phyloP scores from a whole-genome alignment of 306 rosid species.

The Pyrus pyrifolia region DNA sequence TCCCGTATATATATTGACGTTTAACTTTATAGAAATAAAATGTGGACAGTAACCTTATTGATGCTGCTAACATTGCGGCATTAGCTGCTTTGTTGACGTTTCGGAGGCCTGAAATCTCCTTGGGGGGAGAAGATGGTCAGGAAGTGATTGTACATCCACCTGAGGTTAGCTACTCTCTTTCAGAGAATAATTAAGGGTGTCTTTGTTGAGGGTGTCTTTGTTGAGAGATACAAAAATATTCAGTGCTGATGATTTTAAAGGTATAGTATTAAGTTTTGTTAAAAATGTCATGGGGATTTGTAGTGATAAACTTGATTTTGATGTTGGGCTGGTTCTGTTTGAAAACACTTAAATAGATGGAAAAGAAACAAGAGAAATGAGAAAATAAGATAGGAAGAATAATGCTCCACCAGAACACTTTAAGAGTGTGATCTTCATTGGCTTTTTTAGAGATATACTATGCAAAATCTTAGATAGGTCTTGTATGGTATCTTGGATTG shows the following conservation, averaged over 20 bases:
- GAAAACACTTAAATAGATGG: not conserved
- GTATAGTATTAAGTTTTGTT: not conserved
- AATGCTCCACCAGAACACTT: not conserved
- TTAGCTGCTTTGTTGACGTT: conserved; percentile 73
- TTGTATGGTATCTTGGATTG: no score
- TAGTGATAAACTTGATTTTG: not conserved
- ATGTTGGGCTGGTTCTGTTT: not conserved
- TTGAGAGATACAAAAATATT: not conserved
- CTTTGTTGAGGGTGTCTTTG: not conserved
- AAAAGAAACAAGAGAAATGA: not conserved
- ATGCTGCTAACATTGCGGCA: conserved; percentile 88
- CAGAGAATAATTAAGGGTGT: not conserved
- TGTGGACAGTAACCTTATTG: conserved; percentile 62
- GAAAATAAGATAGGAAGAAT: not conserved
- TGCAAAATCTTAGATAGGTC: not conserved
- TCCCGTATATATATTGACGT: not conserved
- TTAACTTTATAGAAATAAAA: not conserved
- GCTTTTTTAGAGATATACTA: not conserved
- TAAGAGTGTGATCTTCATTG: not conserved
- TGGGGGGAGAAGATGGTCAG: conserved; percentile 79
- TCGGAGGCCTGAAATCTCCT: conserved; percentile 79
- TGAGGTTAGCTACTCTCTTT: conserved; percentile 43
- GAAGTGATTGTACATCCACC: conserved; percentile 82
- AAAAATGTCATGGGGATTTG: not conserved
- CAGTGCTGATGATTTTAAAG: not conserved